Percentiles rank a stretch among this genome's conserved stretches.
These are phyloP conservation scores for Saccharomyces uvarum DNA, from an alignment of 1,139 yeast species.

Conservation along the genomic window DNA sequence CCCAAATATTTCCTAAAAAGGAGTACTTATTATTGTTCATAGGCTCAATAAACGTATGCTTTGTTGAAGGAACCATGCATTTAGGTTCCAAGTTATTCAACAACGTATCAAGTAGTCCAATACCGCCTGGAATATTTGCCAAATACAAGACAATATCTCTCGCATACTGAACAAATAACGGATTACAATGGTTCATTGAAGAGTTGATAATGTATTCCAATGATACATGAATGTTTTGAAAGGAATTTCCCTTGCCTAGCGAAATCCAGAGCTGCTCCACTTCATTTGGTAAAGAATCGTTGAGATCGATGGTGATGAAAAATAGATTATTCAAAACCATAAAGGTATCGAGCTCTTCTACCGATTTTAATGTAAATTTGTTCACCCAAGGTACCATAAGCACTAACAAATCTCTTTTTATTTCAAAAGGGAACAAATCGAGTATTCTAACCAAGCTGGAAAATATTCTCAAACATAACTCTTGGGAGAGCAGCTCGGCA, in stretches of 20 bases:
- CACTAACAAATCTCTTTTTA: slow-evolving; percentile 70
- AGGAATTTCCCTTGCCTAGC: slow-evolving; percentile 61
- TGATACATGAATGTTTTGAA: slow-evolving; percentile 63
- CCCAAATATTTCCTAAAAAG: slow-evolving; percentile 66
- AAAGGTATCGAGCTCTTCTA: slow-evolving; percentile 41
- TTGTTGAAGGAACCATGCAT: slow-evolving; percentile 68
- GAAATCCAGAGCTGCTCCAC: slow-evolving; percentile 95
- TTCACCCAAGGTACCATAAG: slow-evolving; percentile 88
- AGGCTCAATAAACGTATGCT: slow-evolving; percentile 34
- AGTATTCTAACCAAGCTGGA: slow-evolving; percentile 27
- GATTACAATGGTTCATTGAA: slow-evolving; percentile 64
- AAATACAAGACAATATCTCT: slow-evolving; percentile 76
- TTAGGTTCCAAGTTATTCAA: slow-evolving; percentile 70
- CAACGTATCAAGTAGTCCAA: slow-evolving; percentile 44
- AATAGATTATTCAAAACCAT: slow-evolving; percentile 80
- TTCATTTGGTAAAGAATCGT: slow-evolving; percentile 69
- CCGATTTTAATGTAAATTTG: slow-evolving; percentile 55
- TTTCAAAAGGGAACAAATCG: slow-evolving; percentile 34
- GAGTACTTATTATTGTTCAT: slow-evolving; percentile 42
- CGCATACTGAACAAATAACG: slow-evolving; percentile 68
- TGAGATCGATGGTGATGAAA: slow-evolving; percentile 74
- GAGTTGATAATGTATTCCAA: slow-evolving; percentile 61
- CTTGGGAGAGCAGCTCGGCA: slow-evolving; percentile 31
- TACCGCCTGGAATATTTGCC: slow-evolving; percentile 36
- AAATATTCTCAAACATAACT: slow-evolving; percentile 26